These are phyloP conservation scores for Cercospora canescens DNA, from an alignment of 2,329 filamentous ascomycete species.

Conservation along the genomic window DNA sequence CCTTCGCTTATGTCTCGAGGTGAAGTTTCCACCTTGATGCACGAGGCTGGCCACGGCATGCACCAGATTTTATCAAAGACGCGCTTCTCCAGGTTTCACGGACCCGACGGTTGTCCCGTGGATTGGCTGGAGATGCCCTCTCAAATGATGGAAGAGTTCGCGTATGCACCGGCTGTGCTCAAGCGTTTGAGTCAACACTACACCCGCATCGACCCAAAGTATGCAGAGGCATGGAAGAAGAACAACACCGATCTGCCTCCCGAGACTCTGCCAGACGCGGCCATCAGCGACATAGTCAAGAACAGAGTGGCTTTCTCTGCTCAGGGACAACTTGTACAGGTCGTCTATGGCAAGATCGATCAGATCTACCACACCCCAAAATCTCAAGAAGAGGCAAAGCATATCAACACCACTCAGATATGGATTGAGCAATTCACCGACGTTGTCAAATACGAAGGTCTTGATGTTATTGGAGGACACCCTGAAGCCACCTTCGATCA, in stretches of 20 bases:
- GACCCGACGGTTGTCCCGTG: not conserved
- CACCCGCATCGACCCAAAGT: not conserved
- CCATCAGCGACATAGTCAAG: not conserved
- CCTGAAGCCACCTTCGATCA: constrained; percentile 4
- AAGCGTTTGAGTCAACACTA: constrained; percentile 18
- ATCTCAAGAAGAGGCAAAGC: constrained; percentile 1
- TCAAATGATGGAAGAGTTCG: constrained; percentile 19
- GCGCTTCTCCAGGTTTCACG: constrained; percentile 3
- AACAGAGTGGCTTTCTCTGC: not conserved
- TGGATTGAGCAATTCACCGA: not conserved
- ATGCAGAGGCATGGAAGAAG: constrained; percentile 4
- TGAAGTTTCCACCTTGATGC: constrained; percentile 8
- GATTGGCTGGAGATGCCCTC: constrained; percentile 13
- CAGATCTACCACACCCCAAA: not conserved
- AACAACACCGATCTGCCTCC: not conserved
- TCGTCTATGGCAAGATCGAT: not conserved
- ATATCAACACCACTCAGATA: not conserved
- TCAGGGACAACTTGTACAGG: not conserved
- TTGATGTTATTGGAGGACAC: not conserved
- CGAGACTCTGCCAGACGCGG: not conserved
- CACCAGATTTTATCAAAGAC: constrained; percentile 10
- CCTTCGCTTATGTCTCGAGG: constrained; percentile 8
- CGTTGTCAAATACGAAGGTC: not conserved
- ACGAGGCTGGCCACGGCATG: constrained; percentile 21
- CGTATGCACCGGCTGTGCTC: constrained; percentile 4